Base-by-base conservation (phyloP, 495 filamentous ascomycete genomes). In the Cercophora samala region DNA sequence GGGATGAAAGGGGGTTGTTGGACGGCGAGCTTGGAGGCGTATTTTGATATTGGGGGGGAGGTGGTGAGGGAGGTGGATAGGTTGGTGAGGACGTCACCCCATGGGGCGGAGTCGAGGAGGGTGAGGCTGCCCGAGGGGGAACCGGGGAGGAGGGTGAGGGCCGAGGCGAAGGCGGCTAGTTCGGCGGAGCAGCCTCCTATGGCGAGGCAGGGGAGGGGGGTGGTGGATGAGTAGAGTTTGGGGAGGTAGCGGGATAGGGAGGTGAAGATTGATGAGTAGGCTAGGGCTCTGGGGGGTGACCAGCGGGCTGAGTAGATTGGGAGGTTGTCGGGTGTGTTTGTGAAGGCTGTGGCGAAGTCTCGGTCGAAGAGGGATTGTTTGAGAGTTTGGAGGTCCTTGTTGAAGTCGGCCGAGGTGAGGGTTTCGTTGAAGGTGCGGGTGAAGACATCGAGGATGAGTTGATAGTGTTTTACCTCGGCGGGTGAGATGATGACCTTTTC, bases 181-280 rank as follows among this genome's bases (percentile, higher is more conserved):
- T 99, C 95, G 17, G 93, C 93, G 0, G 92, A 92, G 46, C 92
- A 93, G 52, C 93, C 95, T 53, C 95, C 95, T 72, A 98, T 85
- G 70, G 87, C 90, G 17, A 91, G 83, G 5, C 90, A 80, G 69
- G 64, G 58, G 60, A 62, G 53, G 42, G 52, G 29, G 53, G 25
- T 15, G 26, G 29, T 51, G 60, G 17, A 51, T 13, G 37, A 46
- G 13, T 46, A 46, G 4, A 29, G 46, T 32, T 4, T 18, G 52
- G 4, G n/a, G 66, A 54, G 68, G 67, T 18, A 66, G 53, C 24
- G 29, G 54, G 60, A 19, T 15, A 58, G 17, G 53, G 21, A 11
- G 29, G 55, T 22, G 54, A 98, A 82, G 4, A 97, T 73, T 6
- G 86, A 80, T 37, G 84, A 76, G 78, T 97, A 99, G 66, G 89